These are phyloP conservation scores for Hanseniaspora clermontiae DNA, from an alignment of 805 yeast species.

Conservation along the genomic window DNA sequence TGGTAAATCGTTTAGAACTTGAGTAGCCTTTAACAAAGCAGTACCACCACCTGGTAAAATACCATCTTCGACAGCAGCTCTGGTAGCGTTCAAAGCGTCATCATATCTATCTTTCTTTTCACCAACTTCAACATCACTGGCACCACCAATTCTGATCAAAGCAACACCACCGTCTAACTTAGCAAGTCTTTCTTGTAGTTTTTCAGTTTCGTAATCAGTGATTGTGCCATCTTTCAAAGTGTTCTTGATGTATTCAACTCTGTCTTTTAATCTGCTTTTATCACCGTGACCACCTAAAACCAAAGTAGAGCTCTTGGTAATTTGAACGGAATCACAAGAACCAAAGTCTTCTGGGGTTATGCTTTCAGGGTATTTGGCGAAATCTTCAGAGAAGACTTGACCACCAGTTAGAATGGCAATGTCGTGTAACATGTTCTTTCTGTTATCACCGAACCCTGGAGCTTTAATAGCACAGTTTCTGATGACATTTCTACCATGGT, in stretches of 20 bases:
- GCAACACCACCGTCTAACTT: conserved; percentile 98
- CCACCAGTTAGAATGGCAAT: conserved; percentile 92
- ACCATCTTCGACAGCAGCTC: conserved; percentile 98
- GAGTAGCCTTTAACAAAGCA: conserved; percentile 85
- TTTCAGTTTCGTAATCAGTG: conserved; percentile 87
- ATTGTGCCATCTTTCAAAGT: conserved; percentile 58
- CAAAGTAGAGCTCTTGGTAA: conserved; percentile 93
- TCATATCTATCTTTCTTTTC: conserved; percentile 99
- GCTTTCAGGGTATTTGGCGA: conserved; percentile 88
- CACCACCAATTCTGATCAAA: conserved; percentile 91
- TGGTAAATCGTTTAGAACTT: conserved; percentile 54
- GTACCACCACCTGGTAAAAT: conserved; percentile 99
- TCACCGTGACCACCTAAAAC: conserved; percentile 84
- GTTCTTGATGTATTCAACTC: conserved; percentile 89
- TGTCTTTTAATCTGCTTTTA: conserved; percentile 63
- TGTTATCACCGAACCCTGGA: conserved; percentile 98
- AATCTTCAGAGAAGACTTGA: conserved; percentile 73
- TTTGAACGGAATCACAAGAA: conserved; percentile 76
- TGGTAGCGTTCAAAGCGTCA: conserved; percentile 95
- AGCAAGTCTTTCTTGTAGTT: conserved; percentile 93
- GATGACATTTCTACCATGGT: conserved; percentile 96
- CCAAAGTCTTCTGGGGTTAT: conserved; percentile 86
- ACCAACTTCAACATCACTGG: conserved; percentile 95
- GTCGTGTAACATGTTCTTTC: conserved; percentile 91
- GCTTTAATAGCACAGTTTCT: conserved; percentile 96